phyloP scores from a whole-genome alignment of 139 green algal species.

The Chlamydomonas urium region DNA sequence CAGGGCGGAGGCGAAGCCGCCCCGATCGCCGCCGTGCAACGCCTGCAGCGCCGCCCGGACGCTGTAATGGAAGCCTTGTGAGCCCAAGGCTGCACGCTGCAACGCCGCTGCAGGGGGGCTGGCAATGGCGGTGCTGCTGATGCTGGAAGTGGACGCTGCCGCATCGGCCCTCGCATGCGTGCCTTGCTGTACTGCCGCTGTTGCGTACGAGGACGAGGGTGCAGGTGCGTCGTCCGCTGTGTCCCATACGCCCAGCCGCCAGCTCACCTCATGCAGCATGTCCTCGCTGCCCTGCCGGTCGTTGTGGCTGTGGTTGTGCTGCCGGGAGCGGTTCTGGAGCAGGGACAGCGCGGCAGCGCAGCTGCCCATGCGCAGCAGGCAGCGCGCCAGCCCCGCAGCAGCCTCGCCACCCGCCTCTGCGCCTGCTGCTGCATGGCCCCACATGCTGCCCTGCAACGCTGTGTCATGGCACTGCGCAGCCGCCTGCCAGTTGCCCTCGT shows the following conservation, averaged over 20 bases:
- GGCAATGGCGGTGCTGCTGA: no score
- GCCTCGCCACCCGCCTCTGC: background rate
- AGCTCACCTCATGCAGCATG: constrained; percentile 30
- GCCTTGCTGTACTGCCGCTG: no score
- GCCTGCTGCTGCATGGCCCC: background rate
- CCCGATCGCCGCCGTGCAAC: no score
- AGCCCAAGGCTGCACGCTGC: no score
- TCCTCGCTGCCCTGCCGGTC: background rate
- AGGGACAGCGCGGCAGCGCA: constrained; percentile 9
- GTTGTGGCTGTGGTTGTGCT: background rate
- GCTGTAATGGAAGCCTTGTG: no score
- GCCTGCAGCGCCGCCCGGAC: no score
- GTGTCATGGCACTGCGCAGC: constrained; percentile 39
- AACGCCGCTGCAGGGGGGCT: no score
- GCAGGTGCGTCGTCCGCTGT: background rate
- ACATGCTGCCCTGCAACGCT: constrained; percentile 3
- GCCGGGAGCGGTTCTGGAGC: background rate
- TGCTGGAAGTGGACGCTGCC: no score
- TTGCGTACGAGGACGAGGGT: no score
- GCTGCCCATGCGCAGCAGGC: constrained; percentile 18
- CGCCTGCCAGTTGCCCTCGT: constrained; percentile 39
- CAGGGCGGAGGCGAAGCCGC: no score
- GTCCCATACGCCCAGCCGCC: constrained; percentile 23
- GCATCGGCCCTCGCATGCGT: no score
- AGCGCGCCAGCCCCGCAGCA: constrained; percentile 10